A percentile compares a stretch with the other conserved stretches of the same genome.
Evolutionary conservation across 2,329 filamentous ascomycete species (phyloP).

Genomic region (Monosporascus ibericus): DNA sequence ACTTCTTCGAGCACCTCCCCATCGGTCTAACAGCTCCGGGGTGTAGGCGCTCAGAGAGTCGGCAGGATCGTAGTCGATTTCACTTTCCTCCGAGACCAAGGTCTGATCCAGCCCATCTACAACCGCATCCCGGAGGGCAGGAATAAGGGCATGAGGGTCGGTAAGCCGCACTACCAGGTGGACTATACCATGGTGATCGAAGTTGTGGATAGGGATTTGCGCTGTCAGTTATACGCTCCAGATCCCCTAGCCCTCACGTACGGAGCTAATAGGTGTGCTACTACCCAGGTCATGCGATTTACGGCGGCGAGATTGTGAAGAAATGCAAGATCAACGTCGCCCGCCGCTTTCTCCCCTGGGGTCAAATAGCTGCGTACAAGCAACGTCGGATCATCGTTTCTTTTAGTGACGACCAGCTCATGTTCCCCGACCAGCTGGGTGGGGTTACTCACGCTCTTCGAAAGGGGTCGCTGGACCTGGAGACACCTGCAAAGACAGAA

Average conservation of each 20-base stretch:
- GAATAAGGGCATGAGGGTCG: neutral
- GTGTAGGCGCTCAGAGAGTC: slow-evolving; percentile 13
- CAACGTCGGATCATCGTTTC: neutral
- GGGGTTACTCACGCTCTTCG: too few relatives aligned
- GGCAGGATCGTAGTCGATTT: slow-evolving; percentile 22
- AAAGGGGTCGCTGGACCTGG: too few relatives aligned
- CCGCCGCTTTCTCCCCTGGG: slow-evolving; percentile 6
- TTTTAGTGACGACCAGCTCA: neutral
- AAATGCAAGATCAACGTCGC: slow-evolving; percentile 7
- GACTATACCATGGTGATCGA: slow-evolving; percentile 18
- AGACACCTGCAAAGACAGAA: too few relatives aligned
- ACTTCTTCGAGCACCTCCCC: too few relatives aligned
- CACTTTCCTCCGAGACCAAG: slow-evolving; percentile 16
- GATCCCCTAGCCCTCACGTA: neutral
- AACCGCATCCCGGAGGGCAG: neutral
- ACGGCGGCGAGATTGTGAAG: slow-evolving; percentile 4
- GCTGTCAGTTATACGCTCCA: slow-evolving; percentile 10
- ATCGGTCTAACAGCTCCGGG: too few relatives aligned
- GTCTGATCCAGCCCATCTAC: slow-evolving; percentile 8
- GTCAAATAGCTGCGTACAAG: slow-evolving; percentile 6
- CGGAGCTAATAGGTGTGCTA: neutral
- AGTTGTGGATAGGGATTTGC: slow-evolving; percentile 18
- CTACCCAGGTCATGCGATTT: slow-evolving; percentile 8
- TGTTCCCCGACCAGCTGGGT: too few relatives aligned
- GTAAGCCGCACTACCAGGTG: slow-evolving; percentile 14